Percentiles rank a stretch among this genome's conserved stretches.
Evolutionary conservation across 2,329 filamentous ascomycete genomes (phyloP).

Genomic region (Chaetomium globosum): DNA sequence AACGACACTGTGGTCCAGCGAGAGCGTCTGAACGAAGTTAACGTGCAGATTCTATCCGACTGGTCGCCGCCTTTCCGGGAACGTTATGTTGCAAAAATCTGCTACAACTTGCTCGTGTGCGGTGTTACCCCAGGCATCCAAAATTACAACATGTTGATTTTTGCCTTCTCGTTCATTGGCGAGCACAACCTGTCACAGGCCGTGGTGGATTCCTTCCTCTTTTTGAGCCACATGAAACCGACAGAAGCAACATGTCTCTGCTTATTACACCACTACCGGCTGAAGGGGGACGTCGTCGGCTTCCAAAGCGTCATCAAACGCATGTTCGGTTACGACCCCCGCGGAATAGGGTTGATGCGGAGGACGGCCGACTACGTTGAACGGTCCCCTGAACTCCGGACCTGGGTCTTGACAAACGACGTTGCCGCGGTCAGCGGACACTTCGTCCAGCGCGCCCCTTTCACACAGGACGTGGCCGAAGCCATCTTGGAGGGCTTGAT

Average conservation of each 20-base stretch:
- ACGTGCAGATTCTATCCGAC: constrained; percentile 36
- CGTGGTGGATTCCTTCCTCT: constrained; percentile 56
- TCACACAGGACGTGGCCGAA: constrained; percentile 49
- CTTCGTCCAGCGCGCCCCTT: constrained; percentile 46
- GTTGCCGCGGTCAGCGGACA: constrained; percentile 38
- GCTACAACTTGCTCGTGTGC: constrained; percentile 68
- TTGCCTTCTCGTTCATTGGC: constrained; percentile 61
- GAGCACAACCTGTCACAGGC: constrained; percentile 54
- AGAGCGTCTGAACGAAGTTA: constrained; percentile 34
- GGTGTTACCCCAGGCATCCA: constrained; percentile 64
- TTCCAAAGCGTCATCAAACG: constrained; percentile 52
- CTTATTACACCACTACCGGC: constrained; percentile 55
- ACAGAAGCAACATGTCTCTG: constrained; percentile 54
- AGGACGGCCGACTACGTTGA: constrained; percentile 42
- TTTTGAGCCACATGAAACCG: constrained; percentile 49
- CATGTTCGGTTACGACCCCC: constrained; percentile 49
- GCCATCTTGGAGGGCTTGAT: constrained; percentile 54
- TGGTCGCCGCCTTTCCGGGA: constrained; percentile 36
- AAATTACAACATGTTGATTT: constrained; percentile 71
- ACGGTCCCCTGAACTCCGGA: constrained; percentile 36
- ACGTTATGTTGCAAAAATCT: constrained; percentile 50
- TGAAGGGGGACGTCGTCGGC: constrained; percentile 45
- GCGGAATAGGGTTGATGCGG: constrained; percentile 47
- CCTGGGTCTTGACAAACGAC: constrained; percentile 39
- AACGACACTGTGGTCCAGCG: constrained; percentile 32